These are phyloP conservation scores for Penicillium rolfsii DNA, from an alignment of 2,329 filamentous ascomycete genomes.

Conservation along the genomic window DNA sequence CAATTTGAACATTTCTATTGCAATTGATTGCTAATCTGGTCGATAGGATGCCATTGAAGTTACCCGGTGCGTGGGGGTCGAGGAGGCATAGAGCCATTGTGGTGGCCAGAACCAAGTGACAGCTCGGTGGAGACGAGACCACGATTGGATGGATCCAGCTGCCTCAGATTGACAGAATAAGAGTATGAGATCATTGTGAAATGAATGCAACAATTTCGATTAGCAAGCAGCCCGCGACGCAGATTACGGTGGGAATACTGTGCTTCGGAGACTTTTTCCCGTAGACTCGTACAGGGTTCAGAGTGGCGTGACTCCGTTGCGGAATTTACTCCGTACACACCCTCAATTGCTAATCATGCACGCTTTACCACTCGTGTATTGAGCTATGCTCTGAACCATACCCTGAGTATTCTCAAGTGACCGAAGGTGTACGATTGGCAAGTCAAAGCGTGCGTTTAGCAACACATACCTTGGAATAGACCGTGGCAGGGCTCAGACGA, in stretches of 20 bases:
- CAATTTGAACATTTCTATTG: not conserved
- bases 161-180: not conserved
- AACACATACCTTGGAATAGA: too few relatives aligned
- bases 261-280: slow-evolving; percentile 6
- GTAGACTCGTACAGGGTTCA: not conserved
- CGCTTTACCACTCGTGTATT: too few relatives aligned
- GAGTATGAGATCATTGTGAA: not conserved
- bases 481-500: not conserved
- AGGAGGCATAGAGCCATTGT: slow-evolving; percentile 19
- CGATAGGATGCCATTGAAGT: slow-evolving; percentile 39
- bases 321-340: too few relatives aligned
- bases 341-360: too few relatives aligned
- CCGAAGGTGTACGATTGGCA: too few relatives aligned
- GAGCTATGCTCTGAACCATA: too few relatives aligned
- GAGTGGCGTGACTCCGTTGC: too few relatives aligned
- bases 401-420: too few relatives aligned
- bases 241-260: slow-evolving; percentile 8
- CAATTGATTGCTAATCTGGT: not conserved
- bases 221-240: slow-evolving; percentile 12
- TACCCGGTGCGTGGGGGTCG: slow-evolving; percentile 36
- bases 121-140: not conserved
- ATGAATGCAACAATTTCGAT: slow-evolving; percentile 3
- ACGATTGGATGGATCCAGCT: not conserved
- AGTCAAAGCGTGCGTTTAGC: too few relatives aligned
- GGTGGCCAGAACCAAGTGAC: not conserved